Percentiles rank a stretch among this genome's conserved stretches.
Conservation (phyloP, 2,329 filamentous ascomycete species). For the Thermomyces lanuginosus region DNA sequence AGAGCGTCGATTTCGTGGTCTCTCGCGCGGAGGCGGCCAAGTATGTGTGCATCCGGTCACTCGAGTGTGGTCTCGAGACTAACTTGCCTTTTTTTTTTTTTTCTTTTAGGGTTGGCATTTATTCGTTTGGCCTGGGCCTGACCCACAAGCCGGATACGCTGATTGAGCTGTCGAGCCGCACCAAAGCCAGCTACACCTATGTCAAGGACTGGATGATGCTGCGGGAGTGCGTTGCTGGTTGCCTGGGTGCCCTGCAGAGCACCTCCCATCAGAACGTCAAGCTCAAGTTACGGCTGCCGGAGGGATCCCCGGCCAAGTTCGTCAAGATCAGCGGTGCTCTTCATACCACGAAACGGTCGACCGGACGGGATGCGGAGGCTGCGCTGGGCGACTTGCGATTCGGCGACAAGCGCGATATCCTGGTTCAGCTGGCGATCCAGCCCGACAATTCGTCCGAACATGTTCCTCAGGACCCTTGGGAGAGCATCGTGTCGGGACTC, state of each 20-base stretch:
- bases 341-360: slow-evolving; percentile 90
- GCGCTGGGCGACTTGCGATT: slow-evolving; percentile 83
- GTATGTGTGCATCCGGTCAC: slow-evolving; percentile 35
- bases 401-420: slow-evolving; percentile 84
- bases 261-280: slow-evolving; percentile 98
- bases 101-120: slow-evolving; percentile 59
- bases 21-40: slow-evolving; percentile 94
- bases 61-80: background rate
- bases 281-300: slow-evolving; percentile 79
- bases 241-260: slow-evolving; percentile 77
- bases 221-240: slow-evolving; percentile 85
- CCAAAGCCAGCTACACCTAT: slow-evolving; percentile 93
- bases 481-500: slow-evolving; percentile 86
- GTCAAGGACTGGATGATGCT: slow-evolving; percentile 99
- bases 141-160: slow-evolving; percentile 98
- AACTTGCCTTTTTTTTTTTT: slow-evolving; percentile 1
- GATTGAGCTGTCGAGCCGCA: slow-evolving; percentile 89
- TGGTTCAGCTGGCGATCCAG: slow-evolving; percentile 84
- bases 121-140: slow-evolving; percentile 89
- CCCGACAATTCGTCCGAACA: slow-evolving; percentile 72
- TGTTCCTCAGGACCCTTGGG: slow-evolving; percentile 86
- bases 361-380: slow-evolving; percentile 84
- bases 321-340: slow-evolving; percentile 95
- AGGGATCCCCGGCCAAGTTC: slow-evolving; percentile 94
- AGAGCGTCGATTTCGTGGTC: slow-evolving; percentile 95